Percentiles rank a stretch among this genome's conserved stretches.
phyloP scores from a whole-genome alignment of 495 filamentous ascomycete species.

The Daldinia vernicosa region DNA sequence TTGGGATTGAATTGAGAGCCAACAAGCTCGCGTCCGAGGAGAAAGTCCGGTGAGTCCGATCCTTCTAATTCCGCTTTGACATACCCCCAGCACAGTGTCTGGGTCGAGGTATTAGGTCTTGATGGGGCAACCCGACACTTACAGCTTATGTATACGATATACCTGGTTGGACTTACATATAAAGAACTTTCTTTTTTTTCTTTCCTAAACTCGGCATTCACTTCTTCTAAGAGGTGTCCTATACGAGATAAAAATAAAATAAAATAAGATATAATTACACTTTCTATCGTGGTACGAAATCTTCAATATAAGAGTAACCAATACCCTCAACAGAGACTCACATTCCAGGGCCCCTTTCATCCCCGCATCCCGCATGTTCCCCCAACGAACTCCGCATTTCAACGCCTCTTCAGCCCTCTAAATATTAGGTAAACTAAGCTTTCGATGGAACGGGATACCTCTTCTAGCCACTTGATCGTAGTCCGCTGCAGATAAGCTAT shows the following conservation, averaged over 20 bases:
- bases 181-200: background rate
- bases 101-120: background rate
- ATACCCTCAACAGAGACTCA: background rate
- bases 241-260: background rate
- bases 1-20: background rate
- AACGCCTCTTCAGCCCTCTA: background rate
- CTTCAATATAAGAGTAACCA: background rate
- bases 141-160: background rate
- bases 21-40: background rate
- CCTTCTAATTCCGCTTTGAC: background rate
- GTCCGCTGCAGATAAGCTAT: background rate
- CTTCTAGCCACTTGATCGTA: too few relatives aligned
- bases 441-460: too few relatives aligned
- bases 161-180: background rate
- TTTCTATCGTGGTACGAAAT: background rate
- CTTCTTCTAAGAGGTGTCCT: background rate
- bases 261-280: background rate
- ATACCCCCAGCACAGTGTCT: slow-evolving; percentile 12
- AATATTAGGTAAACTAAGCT: too few relatives aligned
- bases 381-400: slow-evolving; percentile 37
- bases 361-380: slow-evolving; percentile 36
- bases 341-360: background rate
- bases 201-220: background rate
- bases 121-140: background rate
- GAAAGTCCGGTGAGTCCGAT: background rate